Evolutionary conservation across 331 rosid genomes (phyloP), one percentile per base, ranked within the genome.

Genomic region (Quercus tomentella): DNA sequence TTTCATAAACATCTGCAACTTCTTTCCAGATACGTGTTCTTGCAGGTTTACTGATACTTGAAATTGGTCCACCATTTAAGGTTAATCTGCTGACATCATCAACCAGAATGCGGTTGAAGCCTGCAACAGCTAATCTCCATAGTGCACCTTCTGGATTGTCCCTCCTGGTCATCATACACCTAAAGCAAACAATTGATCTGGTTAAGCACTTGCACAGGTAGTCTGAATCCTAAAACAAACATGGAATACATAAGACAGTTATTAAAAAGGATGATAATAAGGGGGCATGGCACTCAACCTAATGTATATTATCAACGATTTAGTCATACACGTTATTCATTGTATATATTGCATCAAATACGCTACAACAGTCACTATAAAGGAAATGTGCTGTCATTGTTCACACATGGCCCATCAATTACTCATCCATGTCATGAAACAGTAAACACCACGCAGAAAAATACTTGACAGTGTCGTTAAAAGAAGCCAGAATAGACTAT

Each of bases 151-250:
- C 93, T 54, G 97, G 96, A 84, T 88, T 87, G 70, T 95, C 99
- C 86, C 99, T 90, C 89, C 99, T 90, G 79, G 97, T 95, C 49
- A 90, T 95, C 99, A 95, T 93, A 79, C 97, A 95, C 89, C 99
- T 95, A 84, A 80, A 72, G 81, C 69, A 49, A 55, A 65, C 73
- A 75, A 74, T 74, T 25, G 66, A 76, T 18, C 45, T 67, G 11
- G 78, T 82, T 69, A 71, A 54, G 58, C 76, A 54, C 80, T 76
- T 58, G 72, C 41, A 72, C 30, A 76, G 18, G 55, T 56, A 51
- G 37, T 73, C 43, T 26, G 25, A 69, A 31, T 58, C 30, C 56
- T 23, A 51, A 60, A 67, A 80, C 43, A 61, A 70, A 63, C 23
- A 79, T 70, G 74, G 54, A 78, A 43, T 45, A 61, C 12, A 55